Conservation (phyloP, 805 yeast species). For the Sungouiella blattae region DNA sequence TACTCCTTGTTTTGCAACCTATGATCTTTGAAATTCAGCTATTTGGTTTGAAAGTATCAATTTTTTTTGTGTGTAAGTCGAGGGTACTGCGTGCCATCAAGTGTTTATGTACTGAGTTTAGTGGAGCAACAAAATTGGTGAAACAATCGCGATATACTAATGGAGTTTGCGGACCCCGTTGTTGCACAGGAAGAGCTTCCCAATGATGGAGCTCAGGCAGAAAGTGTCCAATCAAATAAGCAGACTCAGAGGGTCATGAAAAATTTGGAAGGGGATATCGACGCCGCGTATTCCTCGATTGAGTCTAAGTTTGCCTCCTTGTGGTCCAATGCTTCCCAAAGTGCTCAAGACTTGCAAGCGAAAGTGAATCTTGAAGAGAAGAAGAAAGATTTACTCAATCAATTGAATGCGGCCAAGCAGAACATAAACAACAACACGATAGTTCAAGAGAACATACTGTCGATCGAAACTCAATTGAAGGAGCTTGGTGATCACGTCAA, state of each 20-base stretch:
- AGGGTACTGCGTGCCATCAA: no score
- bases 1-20: no score
- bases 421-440: conserved; percentile 15
- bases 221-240: neutral
- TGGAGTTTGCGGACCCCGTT: conserved; percentile 35
- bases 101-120: no score
- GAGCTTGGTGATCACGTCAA: conserved; percentile 13
- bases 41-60: no score
- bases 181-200: conserved; percentile 15
- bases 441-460: conserved; percentile 15
- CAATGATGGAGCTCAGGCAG: neutral
- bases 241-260: conserved; percentile 50
- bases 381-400: conserved; percentile 24
- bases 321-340: conserved; percentile 32
- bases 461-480: conserved; percentile 28
- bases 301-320: conserved; percentile 44
- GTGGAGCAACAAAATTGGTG: no score
- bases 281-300: conserved; percentile 43
- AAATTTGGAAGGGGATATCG: conserved; percentile 52
- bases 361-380: conserved; percentile 27
- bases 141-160: conserved; percentile 7
- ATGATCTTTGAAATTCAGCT: no score
- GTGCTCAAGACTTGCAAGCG: conserved; percentile 29
- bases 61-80: no score
- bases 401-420: conserved; percentile 21